Base-by-base conservation (phyloP, 2,329 filamentous ascomycete species). In the Fusarium sp. region DNA sequence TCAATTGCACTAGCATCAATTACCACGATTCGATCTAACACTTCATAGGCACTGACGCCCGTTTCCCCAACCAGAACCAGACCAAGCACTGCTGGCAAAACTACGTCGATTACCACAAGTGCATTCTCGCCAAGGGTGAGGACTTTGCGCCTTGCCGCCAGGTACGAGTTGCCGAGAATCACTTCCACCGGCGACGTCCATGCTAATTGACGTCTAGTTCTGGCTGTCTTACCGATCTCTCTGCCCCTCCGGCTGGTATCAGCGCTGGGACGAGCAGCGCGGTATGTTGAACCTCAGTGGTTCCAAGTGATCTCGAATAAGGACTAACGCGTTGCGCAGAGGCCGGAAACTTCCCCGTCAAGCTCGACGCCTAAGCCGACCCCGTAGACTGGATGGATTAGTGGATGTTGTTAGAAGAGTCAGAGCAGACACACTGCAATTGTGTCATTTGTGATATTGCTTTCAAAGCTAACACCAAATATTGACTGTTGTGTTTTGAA, bases 51-150 rank as follows among this genome's bases (percentile, higher is more conserved):
- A 97, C 97, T 88, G 96, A 99, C 84, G 96, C 96, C 85, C 95
- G 96, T 84, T 99, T 98, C 88, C 96, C 96, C 82, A 97, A 99
- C 89, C 88, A 91, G 89, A 99, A 99, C 89, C 94, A 96, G 88
- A 93, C 95, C 86, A 98, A 98, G 93, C 95, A 99, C 91, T 99
- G 96, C 94, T 99, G 96, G 96, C 97, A 99, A 86, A 99, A 99
- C 91, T 99, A 99, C 87, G 96, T 99, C 88, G 96, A 99, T 86
- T 98, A 99, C 90, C 94, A 99, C 92, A 99, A 99, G 91, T 99
- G 96, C 89, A 94, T 98, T 85, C 88, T 92, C 83, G 95, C 95
- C 86, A 98, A 98, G 91, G 95, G 95, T 85, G 95, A 98, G 89
- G 95, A 98, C 83, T 98, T 98, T 85, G 92, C 93, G 79, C 95